Percentiles rank a stretch among this genome's conserved stretches.
Conservation (phyloP, 2,329 filamentous ascomycete genomes). For the Bimuria novae-zelandiae region DNA sequence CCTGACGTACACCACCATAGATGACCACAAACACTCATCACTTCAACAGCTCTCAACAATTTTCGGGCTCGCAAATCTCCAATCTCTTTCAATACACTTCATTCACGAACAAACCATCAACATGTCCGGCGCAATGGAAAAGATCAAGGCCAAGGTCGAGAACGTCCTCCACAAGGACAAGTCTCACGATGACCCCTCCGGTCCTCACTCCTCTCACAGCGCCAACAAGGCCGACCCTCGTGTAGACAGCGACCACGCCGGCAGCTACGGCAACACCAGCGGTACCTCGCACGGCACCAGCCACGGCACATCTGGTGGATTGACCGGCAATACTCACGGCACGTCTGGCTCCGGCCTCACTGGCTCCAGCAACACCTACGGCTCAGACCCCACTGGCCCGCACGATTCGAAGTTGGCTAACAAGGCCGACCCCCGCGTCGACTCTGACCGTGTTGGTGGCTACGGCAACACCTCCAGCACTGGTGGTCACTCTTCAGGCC, state of each 20-base stretch:
- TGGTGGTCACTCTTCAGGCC: conserved; percentile 10
- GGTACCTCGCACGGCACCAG: conserved; percentile 1
- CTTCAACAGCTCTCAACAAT: conserved; percentile 3
- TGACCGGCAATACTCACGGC: conserved; percentile 1
- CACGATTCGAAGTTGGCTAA: conserved; percentile 33
- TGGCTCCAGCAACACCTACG: conserved; percentile 10
- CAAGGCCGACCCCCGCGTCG: conserved; percentile 38
- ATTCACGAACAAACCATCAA: conserved; percentile 13
- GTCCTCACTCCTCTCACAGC: conserved; percentile 17
- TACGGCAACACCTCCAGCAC: conserved; percentile 20
- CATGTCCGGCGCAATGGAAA: conserved; percentile 40
- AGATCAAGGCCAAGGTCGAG: conserved; percentile 47
- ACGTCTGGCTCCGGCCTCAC: conserved; percentile 8
- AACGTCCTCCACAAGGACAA: conserved; percentile 44
- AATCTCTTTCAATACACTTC: conserved; percentile 7
- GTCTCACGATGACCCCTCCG: conserved; percentile 18
- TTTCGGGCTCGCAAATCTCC: too few species aligned
- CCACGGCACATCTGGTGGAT: not conserved
- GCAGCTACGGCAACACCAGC: conserved; percentile 7
- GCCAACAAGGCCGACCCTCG: conserved; percentile 39
- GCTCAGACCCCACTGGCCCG: conserved; percentile 35
- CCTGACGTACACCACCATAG: conserved; percentile 2
- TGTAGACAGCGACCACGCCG: conserved; percentile 31
- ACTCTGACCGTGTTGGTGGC: conserved; percentile 26
- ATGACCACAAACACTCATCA: conserved; percentile 17